Percentiles rank a stretch among this genome's conserved stretches.
Evolutionary conservation across 495 filamentous ascomycete genomes (phyloP).

Genomic region (Penicillium mononematosum): DNA sequence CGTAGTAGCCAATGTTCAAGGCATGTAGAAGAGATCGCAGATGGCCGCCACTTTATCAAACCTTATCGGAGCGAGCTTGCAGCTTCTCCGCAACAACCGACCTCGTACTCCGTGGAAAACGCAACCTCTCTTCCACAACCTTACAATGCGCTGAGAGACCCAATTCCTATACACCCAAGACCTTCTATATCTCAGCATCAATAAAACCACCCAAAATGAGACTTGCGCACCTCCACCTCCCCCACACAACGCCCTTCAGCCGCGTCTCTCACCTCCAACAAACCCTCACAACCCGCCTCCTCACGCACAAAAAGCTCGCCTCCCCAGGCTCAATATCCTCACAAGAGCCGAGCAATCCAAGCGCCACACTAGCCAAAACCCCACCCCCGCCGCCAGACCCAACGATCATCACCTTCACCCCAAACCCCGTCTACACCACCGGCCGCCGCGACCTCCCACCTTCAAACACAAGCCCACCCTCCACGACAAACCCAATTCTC

Average conservation of each 20-base stretch:
- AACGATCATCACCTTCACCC: slow-evolving; percentile 78
- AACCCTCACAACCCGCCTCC: slow-evolving; percentile 45
- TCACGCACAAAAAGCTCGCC: slow-evolving; percentile 44
- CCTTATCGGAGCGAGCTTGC: slow-evolving; percentile 23
- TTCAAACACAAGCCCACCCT: slow-evolving; percentile 43
- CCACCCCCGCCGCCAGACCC: slow-evolving; percentile 56
- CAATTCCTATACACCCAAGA: slow-evolving; percentile 3
- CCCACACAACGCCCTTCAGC: slow-evolving; percentile 52
- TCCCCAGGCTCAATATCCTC: slow-evolving; percentile 28
- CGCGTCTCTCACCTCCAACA: slow-evolving; percentile 51
- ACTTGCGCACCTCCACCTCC: slow-evolving; percentile 72
- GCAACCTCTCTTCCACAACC: slow-evolving; percentile 1
- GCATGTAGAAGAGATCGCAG: neutral
- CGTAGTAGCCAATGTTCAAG: neutral
- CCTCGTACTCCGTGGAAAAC: slow-evolving; percentile 26
- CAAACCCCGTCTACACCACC: slow-evolving; percentile 82
- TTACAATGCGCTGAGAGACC: neutral
- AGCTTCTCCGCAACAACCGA: slow-evolving; percentile 33
- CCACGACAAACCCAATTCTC: slow-evolving; percentile 24
- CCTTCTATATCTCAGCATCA: neutral
- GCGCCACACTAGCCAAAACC: slow-evolving; percentile 11
- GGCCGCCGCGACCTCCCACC: slow-evolving; percentile 76
- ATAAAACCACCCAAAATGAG: slow-evolving; percentile 28
- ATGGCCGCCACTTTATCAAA: slow-evolving; percentile 14
- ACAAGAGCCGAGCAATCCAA: slow-evolving; percentile 17